Conservation (phyloP, 306 rosid species). For the Canavalia ensiformis region DNA sequence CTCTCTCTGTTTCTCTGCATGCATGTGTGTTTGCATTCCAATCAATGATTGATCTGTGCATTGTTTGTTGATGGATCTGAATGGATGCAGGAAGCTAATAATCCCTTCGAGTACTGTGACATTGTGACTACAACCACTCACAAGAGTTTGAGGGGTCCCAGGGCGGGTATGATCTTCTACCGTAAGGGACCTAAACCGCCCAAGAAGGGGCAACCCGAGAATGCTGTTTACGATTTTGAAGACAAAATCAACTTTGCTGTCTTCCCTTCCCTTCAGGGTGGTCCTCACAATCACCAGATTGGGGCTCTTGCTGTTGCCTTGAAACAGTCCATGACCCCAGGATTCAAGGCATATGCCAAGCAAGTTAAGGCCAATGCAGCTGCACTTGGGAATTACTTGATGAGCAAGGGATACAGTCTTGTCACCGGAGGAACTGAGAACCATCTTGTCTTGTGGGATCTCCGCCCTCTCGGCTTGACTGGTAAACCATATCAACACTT, state of each 20-base stretch:
- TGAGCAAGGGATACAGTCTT: constrained; percentile 84
- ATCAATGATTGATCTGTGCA: too few relatives aligned
- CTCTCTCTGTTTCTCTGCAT: too few relatives aligned
- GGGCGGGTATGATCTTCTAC: constrained; percentile 97
- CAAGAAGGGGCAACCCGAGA: constrained; percentile 96
- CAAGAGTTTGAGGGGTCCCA: constrained; percentile 95
- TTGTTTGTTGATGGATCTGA: background rate
- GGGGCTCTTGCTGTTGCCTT: constrained; percentile 96
- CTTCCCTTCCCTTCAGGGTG: constrained; percentile 96
- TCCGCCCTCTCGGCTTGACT: constrained; percentile 94
- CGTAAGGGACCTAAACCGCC: constrained; percentile 92
- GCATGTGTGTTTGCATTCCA: too few relatives aligned
- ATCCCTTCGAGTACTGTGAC: constrained; percentile 90
- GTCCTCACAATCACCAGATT: constrained; percentile 98
- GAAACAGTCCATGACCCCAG: constrained; percentile 79
- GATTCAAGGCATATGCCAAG: constrained; percentile 87
- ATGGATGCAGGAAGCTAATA: constrained; percentile 73
- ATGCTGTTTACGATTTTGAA: constrained; percentile 84
- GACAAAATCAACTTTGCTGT: constrained; percentile 95
- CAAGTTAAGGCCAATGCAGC: constrained; percentile 97
- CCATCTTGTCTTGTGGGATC: constrained; percentile 99
- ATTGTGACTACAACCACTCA: constrained; percentile 94
- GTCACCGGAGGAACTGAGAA: constrained; percentile 98
- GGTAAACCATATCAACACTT: constrained; percentile 55
- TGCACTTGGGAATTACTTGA: constrained; percentile 84